Percentiles rank a stretch among this genome's conserved stretches.
Conservation (phyloP, 2,329 filamentous ascomycete genomes). For the Arthrobotrys conoides region DNA sequence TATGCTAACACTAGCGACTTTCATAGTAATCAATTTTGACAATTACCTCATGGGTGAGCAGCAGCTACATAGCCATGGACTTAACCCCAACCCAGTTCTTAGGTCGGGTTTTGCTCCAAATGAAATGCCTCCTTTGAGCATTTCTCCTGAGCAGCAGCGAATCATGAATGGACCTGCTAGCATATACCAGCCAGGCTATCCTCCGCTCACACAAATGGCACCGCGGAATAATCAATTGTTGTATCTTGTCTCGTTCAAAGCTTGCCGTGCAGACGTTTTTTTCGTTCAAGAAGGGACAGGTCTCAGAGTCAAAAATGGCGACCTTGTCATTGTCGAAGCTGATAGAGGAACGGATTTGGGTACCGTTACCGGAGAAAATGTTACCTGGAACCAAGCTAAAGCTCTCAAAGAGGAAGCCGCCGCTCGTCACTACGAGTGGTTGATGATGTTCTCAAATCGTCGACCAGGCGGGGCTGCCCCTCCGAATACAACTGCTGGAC, state of each 20-base stretch:
- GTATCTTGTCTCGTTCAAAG: slow-evolving; percentile 96
- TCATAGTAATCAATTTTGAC: slow-evolving; percentile 60
- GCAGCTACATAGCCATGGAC: slow-evolving; percentile 65
- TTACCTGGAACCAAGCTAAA: slow-evolving; percentile 88
- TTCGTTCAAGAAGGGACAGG: slow-evolving; percentile 97
- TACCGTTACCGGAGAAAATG: slow-evolving; percentile 88
- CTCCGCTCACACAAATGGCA: slow-evolving; percentile 54
- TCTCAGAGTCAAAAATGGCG: slow-evolving; percentile 87
- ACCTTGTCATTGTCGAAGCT: slow-evolving; percentile 96
- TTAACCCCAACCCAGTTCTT: slow-evolving; percentile 29
- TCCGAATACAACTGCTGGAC: slow-evolving; percentile 45
- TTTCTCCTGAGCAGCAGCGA: slow-evolving; percentile 62
- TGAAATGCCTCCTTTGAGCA: slow-evolving; percentile 59
- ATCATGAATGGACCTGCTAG: slow-evolving; percentile 46
- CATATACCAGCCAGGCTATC: slow-evolving; percentile 48
- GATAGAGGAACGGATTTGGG: slow-evolving; percentile 96
- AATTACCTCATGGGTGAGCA: slow-evolving; percentile 67
- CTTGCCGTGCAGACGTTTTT: slow-evolving; percentile 92
- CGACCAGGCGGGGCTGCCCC: slow-evolving; percentile 77
- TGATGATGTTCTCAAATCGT: slow-evolving; percentile 94
- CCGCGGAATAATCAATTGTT: slow-evolving; percentile 76
- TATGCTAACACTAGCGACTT: slow-evolving; percentile 67
- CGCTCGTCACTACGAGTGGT: slow-evolving; percentile 96
- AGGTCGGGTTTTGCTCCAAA: slow-evolving; percentile 41
- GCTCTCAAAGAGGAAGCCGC: slow-evolving; percentile 91